Percentiles rank a stretch among this genome's conserved stretches.
phyloP scores from a whole-genome alignment of 441 rosid species.

The Erysimum cheiri region DNA sequence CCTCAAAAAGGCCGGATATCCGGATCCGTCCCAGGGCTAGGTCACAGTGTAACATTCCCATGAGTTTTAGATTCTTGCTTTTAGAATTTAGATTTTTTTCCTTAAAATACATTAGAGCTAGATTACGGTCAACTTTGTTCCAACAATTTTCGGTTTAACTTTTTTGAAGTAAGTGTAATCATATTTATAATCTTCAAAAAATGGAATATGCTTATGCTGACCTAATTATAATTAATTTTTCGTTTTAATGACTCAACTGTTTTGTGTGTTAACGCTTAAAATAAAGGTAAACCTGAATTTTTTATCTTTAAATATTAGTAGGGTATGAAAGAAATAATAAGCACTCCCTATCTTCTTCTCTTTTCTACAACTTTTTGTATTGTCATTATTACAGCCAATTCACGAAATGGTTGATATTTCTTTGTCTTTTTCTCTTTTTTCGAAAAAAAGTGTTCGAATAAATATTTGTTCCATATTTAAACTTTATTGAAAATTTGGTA shows the following conservation, averaged over 20 bases:
- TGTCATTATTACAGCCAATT: background rate
- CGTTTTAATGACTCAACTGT: background rate
- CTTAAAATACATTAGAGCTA: background rate
- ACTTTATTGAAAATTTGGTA: background rate
- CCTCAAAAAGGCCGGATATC: too few species aligned
- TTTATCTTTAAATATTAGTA: background rate
- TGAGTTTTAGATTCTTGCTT: background rate
- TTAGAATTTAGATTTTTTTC: background rate
- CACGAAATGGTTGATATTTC: background rate
- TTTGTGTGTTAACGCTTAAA: background rate
- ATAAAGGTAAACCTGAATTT: background rate
- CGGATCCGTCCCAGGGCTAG: too few species aligned
- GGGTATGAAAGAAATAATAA: background rate
- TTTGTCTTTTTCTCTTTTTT: background rate
- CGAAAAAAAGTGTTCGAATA: background rate
- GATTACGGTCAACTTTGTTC: background rate
- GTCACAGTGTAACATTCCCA: background rate
- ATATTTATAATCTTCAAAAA: background rate
- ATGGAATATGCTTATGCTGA: background rate
- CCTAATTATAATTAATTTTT: background rate
- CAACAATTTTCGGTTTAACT: background rate
- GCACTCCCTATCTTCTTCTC: background rate
- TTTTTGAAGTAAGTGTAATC: background rate
- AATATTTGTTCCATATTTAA: background rate
- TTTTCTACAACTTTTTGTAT: slow-evolving; percentile 7